Conservation (phyloP, 345 rosid genomes). For the Orychophragmus violaceus region DNA sequence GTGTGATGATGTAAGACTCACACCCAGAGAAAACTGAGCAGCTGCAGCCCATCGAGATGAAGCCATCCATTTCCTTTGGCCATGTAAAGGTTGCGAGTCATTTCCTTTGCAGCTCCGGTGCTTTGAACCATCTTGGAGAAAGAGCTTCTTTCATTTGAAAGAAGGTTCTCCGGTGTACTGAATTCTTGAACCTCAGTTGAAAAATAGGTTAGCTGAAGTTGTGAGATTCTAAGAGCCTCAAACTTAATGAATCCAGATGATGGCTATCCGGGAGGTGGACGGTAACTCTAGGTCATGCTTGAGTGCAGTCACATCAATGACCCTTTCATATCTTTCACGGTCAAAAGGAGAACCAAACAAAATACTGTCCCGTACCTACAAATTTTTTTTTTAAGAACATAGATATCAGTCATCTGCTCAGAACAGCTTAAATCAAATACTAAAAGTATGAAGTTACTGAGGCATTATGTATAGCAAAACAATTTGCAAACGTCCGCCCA, state of each 20-base stretch:
- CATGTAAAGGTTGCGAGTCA: constrained; percentile 4
- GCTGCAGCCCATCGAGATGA: constrained; percentile 89
- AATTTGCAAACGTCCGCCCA: background rate
- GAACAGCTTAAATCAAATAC: background rate
- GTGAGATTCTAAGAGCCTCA: constrained; percentile 37
- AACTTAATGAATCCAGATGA: constrained; percentile 87
- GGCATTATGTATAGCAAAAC: background rate
- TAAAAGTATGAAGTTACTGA: background rate
- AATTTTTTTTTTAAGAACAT: constrained; percentile 23
- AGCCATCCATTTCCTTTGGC: constrained; percentile 40
- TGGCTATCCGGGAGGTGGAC: constrained; percentile 99
- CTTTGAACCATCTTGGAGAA: constrained; percentile 97
- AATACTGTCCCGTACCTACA: constrained; percentile 60
- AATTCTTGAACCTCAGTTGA: constrained; percentile 71
- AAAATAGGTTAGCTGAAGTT: background rate
- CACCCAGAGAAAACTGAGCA: constrained; percentile 62
- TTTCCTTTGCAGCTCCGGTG: constrained; percentile 90
- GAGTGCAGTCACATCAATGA: constrained; percentile 54
- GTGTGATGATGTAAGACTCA: constrained; percentile 61
- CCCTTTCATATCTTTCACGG: constrained; percentile 40
- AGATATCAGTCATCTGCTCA: background rate
- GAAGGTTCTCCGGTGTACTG: constrained; percentile 66
- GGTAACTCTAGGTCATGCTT: constrained; percentile 54
- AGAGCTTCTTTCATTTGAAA: constrained; percentile 67
- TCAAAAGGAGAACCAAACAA: constrained; percentile 50